Evolutionary conservation across 306 rosid species (phyloP).

Genomic region (Malus asiatica): DNA sequence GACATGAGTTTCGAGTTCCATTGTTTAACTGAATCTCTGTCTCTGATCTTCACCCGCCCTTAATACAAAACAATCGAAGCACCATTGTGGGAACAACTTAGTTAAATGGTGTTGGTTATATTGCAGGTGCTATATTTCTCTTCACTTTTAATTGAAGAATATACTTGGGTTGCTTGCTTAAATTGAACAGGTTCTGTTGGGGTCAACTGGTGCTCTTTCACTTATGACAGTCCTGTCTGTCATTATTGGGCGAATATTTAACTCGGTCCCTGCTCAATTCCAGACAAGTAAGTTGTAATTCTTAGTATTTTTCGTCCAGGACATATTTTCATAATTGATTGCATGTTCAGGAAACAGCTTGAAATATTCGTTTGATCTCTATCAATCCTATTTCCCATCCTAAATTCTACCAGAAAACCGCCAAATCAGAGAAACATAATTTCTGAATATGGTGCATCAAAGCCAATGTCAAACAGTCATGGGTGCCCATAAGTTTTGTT

Average conservation of each 20-base stretch:
- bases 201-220: conserved; percentile 83
- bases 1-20: background rate
- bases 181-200: conserved; percentile 72
- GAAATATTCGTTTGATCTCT: no score
- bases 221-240: conserved; percentile 87
- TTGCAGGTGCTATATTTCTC: background rate
- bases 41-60: background rate
- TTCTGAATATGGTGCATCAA: no score
- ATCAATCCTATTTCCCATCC: no score
- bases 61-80: background rate
- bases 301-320: conserved; percentile 16
- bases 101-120: background rate
- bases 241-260: conserved; percentile 77
- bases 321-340: background rate
- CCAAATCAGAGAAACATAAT: no score
- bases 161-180: conserved; percentile 11
- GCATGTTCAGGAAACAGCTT: background rate
- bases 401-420: no score
- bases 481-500: no score
- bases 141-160: background rate
- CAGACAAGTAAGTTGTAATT: conserved; percentile 77
- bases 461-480: no score
- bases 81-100: background rate
- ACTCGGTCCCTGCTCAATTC: conserved; percentile 94
- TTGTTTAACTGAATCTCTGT: background rate